Evolutionary conservation across 306 rosid species (phyloP), one percentile per base, ranked within the genome.

Genomic region (Vigna mungo): DNA sequence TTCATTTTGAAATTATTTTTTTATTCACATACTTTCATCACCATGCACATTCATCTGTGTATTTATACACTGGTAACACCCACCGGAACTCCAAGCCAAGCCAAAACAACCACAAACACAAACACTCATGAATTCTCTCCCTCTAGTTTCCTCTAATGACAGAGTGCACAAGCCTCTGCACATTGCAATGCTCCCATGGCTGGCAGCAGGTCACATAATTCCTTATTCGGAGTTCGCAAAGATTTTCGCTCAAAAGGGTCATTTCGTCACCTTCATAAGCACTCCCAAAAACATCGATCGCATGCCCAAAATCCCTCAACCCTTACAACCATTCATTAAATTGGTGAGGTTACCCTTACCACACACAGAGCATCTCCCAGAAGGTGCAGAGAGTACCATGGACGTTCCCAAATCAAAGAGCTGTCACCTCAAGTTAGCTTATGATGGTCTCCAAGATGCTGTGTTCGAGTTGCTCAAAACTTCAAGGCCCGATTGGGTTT

Each of bases 121-220:
- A 30, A 30, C 34, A 30, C 34, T 30, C 5, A 41, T 41, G 46
- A 3, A 9, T 8, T 39, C 11, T 7, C 3, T 39, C 44, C 44
- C 44, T 39, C 2, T 39, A 8, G 11, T 37, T 39, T 39, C 12
- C 44, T 9, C 4, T 9, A 41, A 41, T 9, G 46, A 12, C 3
- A 2, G 9, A 0, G 46, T 4, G 3, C 17, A 84, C 4, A 79
- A 78, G 46, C 86, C 72, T 23, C 88, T 87, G 46, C 91, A 89
- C 25, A 59, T 89, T 72, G 87, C 77, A 13, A 53, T 88, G 85
- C 80, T 88, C 9, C 92, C 94, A 82, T 90, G 92, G 89, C 84
- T 90, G 0, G 94, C 92, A 1, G 78, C 84, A 46, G 92, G 92
- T 20, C 92, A 87, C 65, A 77, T 86, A 37, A 78, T 78, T 11